Conservation (phyloP, 768 basidiomycete species). For the Leccinum subgranulosum region DNA sequence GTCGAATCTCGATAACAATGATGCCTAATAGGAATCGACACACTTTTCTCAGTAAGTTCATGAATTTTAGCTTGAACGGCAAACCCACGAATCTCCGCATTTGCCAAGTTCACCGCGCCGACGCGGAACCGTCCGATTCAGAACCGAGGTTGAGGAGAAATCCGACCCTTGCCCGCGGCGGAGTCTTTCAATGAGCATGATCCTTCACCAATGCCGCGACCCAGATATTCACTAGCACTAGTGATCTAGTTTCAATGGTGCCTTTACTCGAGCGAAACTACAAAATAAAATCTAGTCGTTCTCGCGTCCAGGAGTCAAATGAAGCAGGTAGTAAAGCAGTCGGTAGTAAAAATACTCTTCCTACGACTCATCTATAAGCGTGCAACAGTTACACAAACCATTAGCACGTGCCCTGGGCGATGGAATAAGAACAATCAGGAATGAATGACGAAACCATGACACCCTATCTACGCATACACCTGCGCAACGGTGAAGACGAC, state of each 20-base stretch:
- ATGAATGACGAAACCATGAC: not conserved
- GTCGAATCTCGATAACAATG: no score
- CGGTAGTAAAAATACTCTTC: not conserved
- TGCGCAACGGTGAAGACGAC: conserved; percentile 25
- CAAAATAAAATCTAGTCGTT: not conserved
- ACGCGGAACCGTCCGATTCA: no score
- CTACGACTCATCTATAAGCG: not conserved
- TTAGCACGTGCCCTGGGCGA: not conserved
- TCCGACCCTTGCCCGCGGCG: no score
- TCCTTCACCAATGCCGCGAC: not conserved
- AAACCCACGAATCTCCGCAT: no score
- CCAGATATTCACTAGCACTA: not conserved
- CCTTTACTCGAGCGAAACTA: not conserved
- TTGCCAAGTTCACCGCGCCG: no score
- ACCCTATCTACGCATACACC: conserved; percentile 16
- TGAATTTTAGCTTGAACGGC: no score
- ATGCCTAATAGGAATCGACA: no score
- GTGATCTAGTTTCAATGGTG: not conserved
- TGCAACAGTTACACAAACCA: not conserved
- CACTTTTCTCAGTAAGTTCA: no score
- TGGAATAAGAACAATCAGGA: not conserved
- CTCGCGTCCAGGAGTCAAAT: not conserved
- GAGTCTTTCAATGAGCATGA: no score
- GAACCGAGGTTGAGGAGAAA: no score
- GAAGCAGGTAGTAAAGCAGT: not conserved